Evolutionary conservation across 2,329 filamentous ascomycete species (phyloP).

Genomic region (Colletotrichum costaricense): DNA sequence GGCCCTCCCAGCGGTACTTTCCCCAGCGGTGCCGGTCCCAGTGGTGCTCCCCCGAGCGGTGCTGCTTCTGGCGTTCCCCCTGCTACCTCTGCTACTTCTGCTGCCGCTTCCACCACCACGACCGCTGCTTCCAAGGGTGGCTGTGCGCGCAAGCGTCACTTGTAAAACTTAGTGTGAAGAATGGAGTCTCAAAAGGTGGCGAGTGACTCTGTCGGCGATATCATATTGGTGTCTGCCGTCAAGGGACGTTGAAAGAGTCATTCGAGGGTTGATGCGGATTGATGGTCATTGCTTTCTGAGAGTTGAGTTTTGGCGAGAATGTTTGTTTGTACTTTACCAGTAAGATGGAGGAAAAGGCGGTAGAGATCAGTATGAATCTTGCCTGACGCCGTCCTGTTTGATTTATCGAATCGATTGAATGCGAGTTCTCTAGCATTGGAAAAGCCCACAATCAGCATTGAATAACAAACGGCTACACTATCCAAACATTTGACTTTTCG

Average conservation of each 20-base stretch:
- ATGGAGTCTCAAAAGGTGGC: not conserved
- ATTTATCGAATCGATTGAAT: not conserved
- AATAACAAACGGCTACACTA: not conserved
- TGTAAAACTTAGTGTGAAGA: not conserved
- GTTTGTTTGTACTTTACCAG: not conserved
- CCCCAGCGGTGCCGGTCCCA: constrained; percentile 3
- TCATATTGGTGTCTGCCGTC: not conserved
- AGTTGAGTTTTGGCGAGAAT: not conserved
- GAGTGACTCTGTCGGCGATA: not conserved
- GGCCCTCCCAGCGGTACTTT: constrained; percentile 3
- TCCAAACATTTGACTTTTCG: not conserved
- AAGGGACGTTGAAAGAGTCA: not conserved
- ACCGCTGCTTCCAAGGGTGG: constrained; percentile 49
- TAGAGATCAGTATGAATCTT: not conserved
- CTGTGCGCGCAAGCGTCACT: constrained; percentile 10
- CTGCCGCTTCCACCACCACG: too few relatives aligned
- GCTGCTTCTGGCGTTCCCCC: not conserved
- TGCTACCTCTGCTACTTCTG: not conserved
- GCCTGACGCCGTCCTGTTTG: not conserved
- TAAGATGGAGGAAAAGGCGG: not conserved
- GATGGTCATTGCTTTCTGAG: not conserved
- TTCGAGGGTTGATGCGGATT: not conserved
- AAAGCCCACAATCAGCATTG: not conserved
- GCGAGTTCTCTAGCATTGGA: not conserved
- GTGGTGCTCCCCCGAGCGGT: not conserved